Percentiles rank a stretch among this genome's conserved stretches.
Evolutionary conservation across 2,329 filamentous ascomycete species (phyloP).

Genomic region (Aquanectria penicillioides): DNA sequence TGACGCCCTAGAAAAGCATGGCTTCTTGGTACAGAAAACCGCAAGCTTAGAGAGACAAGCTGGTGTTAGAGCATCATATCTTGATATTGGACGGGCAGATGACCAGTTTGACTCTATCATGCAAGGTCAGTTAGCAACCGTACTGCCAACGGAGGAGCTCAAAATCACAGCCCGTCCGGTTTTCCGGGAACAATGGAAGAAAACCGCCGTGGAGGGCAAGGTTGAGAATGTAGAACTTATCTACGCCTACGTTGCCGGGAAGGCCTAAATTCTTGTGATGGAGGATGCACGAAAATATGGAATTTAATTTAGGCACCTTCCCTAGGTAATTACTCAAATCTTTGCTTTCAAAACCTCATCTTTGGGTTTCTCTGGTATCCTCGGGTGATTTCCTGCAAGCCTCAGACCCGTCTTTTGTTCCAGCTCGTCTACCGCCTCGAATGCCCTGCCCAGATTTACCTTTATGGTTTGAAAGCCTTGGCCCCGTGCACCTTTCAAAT

Average conservation of each 20-base stretch:
- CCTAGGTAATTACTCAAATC: constrained; percentile 44
- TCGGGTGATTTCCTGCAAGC: constrained; percentile 66
- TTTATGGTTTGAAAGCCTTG: constrained; percentile 86
- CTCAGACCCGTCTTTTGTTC: constrained; percentile 78
- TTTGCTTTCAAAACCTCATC: constrained; percentile 50
- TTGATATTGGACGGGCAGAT: constrained; percentile 41
- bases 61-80: constrained; percentile 35
- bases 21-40: constrained; percentile 40
- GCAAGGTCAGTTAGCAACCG: constrained; percentile 32
- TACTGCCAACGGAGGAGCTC: constrained; percentile 33
- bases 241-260: constrained; percentile 45
- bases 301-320: not conserved
- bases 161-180: constrained; percentile 35
- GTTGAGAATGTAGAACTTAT: constrained; percentile 41
- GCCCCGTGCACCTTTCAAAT: constrained; percentile 81
- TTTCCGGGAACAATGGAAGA: constrained; percentile 46
- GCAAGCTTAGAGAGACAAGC: constrained; percentile 39
- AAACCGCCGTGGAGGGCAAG: constrained; percentile 42
- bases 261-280: constrained; percentile 11
- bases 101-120: constrained; percentile 41
- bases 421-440: constrained; percentile 83
- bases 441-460: constrained; percentile 80
- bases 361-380: constrained; percentile 56
- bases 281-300: no score
- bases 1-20: constrained; percentile 40